phyloP scores from a whole-genome alignment of 441 rosid species.

The Corymbia calophylla region DNA sequence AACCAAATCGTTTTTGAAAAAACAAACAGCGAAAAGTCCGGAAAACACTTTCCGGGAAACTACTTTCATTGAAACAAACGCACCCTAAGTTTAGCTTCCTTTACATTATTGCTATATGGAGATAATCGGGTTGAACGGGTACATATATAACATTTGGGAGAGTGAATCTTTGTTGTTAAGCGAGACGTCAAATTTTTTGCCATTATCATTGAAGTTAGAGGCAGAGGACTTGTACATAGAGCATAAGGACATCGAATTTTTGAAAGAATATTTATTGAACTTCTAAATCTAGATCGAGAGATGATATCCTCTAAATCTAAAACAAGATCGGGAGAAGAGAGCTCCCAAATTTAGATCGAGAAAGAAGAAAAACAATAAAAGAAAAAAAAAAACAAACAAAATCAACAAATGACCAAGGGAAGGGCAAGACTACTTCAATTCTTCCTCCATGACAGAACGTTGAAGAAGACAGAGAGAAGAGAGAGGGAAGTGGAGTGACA shows the following conservation, averaged over 20 bases:
- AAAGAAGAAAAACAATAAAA: neutral
- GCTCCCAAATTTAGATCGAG: accelerated
- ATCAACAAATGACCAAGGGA: neutral
- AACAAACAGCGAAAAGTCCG: no score
- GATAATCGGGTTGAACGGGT: neutral
- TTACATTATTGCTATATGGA: accelerated
- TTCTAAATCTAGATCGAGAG: accelerated
- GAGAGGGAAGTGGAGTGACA: neutral
- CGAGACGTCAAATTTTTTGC: neutral
- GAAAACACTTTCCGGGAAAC: no score
- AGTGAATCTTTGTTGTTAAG: accelerated
- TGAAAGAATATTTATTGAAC: neutral
- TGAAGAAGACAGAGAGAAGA: neutral
- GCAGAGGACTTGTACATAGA: accelerated
- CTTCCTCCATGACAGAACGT: neutral
- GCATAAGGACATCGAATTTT: accelerated
- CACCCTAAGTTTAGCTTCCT: neutral
- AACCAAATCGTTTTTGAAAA: no score
- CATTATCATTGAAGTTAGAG: neutral
- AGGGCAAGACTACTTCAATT: neutral
- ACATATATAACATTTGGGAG: neutral
- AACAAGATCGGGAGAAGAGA: neutral
- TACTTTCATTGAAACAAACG: no score
- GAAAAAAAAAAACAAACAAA: neutral
- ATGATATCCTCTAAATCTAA: neutral